A percentile compares a stretch with the other conserved stretches of the same genome.
These are phyloP conservation scores for Apostasia ramifera DNA, from an alignment of 106 monocot species.

Conservation along the genomic window DNA sequence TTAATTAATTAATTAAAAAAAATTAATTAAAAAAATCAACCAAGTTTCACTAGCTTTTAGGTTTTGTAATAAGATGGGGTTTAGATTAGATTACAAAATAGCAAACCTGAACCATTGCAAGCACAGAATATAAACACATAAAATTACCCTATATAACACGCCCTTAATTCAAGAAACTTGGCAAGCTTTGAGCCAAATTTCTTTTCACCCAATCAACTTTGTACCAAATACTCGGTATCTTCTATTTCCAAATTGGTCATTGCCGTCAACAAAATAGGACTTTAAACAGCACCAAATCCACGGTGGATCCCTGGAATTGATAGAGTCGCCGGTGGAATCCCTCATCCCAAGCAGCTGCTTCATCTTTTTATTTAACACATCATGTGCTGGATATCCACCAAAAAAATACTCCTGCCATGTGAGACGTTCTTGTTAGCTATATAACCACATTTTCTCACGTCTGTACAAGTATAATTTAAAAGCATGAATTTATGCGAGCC, in stretches of 20 bases:
- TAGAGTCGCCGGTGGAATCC: constrained; percentile 4
- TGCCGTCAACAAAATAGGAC: constrained; percentile 1
- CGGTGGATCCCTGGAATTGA: constrained; percentile 35
- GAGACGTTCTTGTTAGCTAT: not conserved
- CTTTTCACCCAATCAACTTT: constrained; percentile 2
- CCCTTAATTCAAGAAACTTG: too few relatives aligned
- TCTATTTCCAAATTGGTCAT: constrained; percentile 11
- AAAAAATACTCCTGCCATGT: constrained; percentile 58
- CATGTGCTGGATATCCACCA: constrained; percentile 23
- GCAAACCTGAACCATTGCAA: too few relatives aligned
- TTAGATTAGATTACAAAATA: too few relatives aligned
- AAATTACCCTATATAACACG: too few relatives aligned
- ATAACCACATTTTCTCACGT: not conserved
- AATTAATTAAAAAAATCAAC: too few relatives aligned
- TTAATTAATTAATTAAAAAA: too few relatives aligned
- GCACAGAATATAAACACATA: too few relatives aligned
- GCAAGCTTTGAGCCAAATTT: too few relatives aligned
- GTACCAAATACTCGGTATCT: constrained; percentile 8
- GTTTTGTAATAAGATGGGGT: too few relatives aligned
- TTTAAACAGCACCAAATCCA: constrained; percentile 31
- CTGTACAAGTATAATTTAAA: not conserved
- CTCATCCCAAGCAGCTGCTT: constrained; percentile 48
- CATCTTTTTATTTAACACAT: constrained; percentile 34
- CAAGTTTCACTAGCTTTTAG: too few relatives aligned
- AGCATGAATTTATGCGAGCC: not conserved